Percentiles rank a stretch among this genome's conserved stretches.
Conservation (phyloP, 768 basidiomycete species). For the Trametopsis cervina region DNA sequence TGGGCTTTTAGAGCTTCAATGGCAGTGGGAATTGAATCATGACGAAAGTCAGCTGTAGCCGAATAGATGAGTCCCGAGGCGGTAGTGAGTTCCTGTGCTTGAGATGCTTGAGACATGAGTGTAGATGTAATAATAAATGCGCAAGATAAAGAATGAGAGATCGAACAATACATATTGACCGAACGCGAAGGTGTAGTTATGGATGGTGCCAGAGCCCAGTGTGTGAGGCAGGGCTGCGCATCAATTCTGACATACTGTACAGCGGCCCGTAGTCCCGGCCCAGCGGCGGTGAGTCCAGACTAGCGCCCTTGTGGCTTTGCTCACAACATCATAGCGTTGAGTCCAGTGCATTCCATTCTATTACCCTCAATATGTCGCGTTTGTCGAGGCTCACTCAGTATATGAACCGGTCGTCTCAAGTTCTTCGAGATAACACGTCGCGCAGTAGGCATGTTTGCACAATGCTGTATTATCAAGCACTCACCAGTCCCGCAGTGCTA, state of each 20-base stretch:
- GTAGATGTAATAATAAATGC: background rate
- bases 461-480: no score
- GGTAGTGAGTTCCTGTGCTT: background rate
- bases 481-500: no score
- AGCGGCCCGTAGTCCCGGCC: no score
- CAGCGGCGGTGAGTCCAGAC: no score
- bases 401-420: slow-evolving; percentile 32
- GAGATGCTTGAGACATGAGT: background rate
- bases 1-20: slow-evolving; percentile 30
- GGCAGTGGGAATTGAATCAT: slow-evolving; percentile 46
- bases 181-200: background rate
- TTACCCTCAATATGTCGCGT: background rate
- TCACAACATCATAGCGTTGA: no score
- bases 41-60: slow-evolving; percentile 36
- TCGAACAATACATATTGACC: background rate
- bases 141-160: background rate
- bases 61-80: slow-evolving; percentile 27
- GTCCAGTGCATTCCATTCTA: no score
- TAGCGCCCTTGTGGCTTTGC: no score
- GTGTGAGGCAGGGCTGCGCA: no score
- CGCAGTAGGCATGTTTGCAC: slow-evolving; percentile 32
- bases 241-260: no score
- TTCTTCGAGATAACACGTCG: slow-evolving; percentile 33
- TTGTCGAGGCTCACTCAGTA: slow-evolving; percentile 24
- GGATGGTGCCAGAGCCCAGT: no score